Evolutionary conservation across 78 protist species (phyloP).

Genomic region (Cyanophora paradoxa): DNA sequence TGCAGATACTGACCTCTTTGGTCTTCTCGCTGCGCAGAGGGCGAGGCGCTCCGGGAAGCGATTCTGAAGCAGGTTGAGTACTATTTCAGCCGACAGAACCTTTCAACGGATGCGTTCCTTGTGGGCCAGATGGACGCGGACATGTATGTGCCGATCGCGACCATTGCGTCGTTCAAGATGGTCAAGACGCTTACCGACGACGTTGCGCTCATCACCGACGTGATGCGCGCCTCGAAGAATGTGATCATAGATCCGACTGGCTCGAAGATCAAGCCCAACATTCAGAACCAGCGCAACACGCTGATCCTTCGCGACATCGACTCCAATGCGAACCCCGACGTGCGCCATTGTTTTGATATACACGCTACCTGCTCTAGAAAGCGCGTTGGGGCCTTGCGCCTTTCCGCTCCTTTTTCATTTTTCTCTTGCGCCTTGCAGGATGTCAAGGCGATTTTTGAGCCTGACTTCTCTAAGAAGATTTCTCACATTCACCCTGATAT

Average conservation of each 20-base stretch:
- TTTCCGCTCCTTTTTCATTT: too few species aligned
- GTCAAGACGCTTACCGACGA: slow-evolving; percentile 40
- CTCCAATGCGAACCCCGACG: slow-evolving; percentile 1
- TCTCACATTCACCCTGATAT: slow-evolving; percentile 16
- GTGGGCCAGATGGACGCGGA: slow-evolving; percentile 35
- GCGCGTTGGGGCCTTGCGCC: too few species aligned
- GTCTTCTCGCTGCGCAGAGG: neutral
- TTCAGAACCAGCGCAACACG: slow-evolving; percentile 29
- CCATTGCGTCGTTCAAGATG: slow-evolving; percentile 37
- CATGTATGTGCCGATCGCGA: slow-evolving; percentile 38
- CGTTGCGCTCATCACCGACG: slow-evolving; percentile 27
- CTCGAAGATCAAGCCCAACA: slow-evolving; percentile 33
- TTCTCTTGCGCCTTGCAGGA: slow-evolving; percentile 45
- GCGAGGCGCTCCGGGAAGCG: neutral
- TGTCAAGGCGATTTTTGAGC: slow-evolving; percentile 32
- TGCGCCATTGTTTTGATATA: too few species aligned
- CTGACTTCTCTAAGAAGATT: neutral
- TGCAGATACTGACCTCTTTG: too few species aligned
- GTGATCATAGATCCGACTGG: slow-evolving; percentile 29
- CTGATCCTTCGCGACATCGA: slow-evolving; percentile 44
- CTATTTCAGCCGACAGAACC: slow-evolving; percentile 49
- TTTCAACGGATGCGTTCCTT: slow-evolving; percentile 33
- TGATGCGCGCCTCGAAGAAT: slow-evolving; percentile 22
- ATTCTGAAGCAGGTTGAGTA: slow-evolving; percentile 43
- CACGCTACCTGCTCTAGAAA: too few species aligned